Percentiles rank a stretch among this genome's conserved stretches.
Conservation (phyloP, 2,329 filamentous ascomycete genomes). For the Dendrostoma leiphaemia region DNA sequence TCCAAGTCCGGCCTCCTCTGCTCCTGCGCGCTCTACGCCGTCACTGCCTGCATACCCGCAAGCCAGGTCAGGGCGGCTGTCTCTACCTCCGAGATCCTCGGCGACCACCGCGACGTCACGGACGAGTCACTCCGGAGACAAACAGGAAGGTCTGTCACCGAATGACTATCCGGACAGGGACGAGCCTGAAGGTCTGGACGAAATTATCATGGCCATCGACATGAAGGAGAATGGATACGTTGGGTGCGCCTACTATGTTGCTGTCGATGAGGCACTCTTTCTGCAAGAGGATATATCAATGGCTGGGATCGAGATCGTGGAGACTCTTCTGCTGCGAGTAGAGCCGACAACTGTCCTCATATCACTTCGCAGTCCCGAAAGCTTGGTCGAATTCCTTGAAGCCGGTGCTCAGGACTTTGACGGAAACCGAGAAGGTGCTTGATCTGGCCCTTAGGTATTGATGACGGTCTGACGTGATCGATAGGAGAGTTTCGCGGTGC, state of each 20-base stretch:
- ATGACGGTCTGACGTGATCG: constrained; percentile 1
- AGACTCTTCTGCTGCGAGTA: constrained; percentile 54
- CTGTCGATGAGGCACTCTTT: constrained; percentile 66
- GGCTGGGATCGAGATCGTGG: constrained; percentile 67
- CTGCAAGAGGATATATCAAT: constrained; percentile 74
- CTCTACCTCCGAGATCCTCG: not conserved
- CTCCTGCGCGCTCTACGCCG: constrained; percentile 8
- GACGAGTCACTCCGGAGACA: not conserved
- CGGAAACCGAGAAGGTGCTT: constrained; percentile 25
- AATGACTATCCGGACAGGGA: constrained; percentile 14
- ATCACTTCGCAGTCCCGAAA: constrained; percentile 43
- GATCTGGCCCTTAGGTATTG: not conserved
- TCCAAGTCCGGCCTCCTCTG: not conserved
- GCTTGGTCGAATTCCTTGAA: constrained; percentile 35
- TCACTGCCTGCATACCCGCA: constrained; percentile 7
- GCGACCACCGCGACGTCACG: not conserved
- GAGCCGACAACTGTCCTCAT: constrained; percentile 57
- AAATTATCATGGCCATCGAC: constrained; percentile 79
- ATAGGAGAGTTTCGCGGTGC: constrained; percentile 36
- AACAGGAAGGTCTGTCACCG: not conserved
- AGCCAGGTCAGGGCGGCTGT: not conserved
- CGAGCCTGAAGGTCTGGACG: constrained; percentile 44
- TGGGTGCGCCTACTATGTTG: constrained; percentile 82
- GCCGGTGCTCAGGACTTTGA: constrained; percentile 31
- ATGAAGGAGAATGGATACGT: constrained; percentile 67